A percentile compares a stretch with the other conserved stretches of the same genome.
phyloP scores from a whole-genome alignment of 2,329 filamentous ascomycete genomes.

The Fusarium sublunatum region DNA sequence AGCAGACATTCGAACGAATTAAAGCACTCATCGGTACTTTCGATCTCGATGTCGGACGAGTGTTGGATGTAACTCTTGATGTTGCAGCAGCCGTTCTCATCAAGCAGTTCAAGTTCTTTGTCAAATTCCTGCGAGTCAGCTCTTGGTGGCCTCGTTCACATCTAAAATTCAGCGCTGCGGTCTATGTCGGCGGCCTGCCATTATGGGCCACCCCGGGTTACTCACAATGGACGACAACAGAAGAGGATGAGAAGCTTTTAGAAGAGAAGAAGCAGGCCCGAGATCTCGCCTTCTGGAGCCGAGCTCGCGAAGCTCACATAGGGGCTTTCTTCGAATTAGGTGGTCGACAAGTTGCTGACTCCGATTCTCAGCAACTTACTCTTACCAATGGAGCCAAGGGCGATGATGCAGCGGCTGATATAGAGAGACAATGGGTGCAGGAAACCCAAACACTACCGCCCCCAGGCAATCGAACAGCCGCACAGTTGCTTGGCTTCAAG shows the following conservation, averaged over 20 bases:
- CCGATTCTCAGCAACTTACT: conserved; percentile 61
- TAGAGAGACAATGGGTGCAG: conserved; percentile 79
- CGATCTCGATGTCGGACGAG: conserved; percentile 93
- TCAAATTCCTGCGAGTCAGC: conserved; percentile 89
- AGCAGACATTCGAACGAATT: conserved; percentile 88
- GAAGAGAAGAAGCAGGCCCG: conserved; percentile 69
- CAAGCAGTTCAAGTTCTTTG: conserved; percentile 92
- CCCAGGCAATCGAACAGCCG: conserved; percentile 87
- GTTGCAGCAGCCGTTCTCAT: conserved; percentile 94
- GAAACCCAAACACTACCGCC: conserved; percentile 85
- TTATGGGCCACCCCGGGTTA: conserved; percentile 84
- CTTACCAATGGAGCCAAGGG: conserved; percentile 53
- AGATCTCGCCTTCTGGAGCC: conserved; percentile 83
- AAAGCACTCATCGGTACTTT: conserved; percentile 97
- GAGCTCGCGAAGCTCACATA: conserved; percentile 79
- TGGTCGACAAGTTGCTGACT: conserved; percentile 72
- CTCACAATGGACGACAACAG: conserved; percentile 69
- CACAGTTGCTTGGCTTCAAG: conserved; percentile 96
- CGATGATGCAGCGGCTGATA: conserved; percentile 62
- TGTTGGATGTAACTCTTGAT: conserved; percentile 92
- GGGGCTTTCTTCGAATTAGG: conserved; percentile 92
- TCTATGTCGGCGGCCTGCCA: conserved; percentile 76
- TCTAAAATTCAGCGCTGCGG: conserved; percentile 54
- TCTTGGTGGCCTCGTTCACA: conserved; percentile 92
- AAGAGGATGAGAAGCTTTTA: conserved; percentile 74